A percentile compares a stretch with the other conserved stretches of the same genome.
These are phyloP conservation scores for Globisporangium uncinulatum DNA, from an alignment of 352 stramenopile genomes.

Conservation along the genomic window DNA sequence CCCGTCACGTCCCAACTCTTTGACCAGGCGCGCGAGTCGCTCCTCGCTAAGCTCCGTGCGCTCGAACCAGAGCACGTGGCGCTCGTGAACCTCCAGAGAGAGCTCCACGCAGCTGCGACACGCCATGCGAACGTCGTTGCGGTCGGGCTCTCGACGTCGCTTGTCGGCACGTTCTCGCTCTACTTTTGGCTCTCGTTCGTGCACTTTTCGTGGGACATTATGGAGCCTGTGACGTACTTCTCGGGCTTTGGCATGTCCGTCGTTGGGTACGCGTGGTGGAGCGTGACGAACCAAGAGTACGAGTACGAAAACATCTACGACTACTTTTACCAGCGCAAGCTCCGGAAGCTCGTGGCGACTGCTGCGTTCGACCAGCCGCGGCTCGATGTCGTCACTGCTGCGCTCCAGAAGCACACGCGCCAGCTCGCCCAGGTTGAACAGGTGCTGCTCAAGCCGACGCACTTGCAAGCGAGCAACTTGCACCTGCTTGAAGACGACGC, in stretches of 20 bases:
- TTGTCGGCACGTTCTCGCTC: constrained; percentile 72
- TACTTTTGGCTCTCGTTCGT: constrained; percentile 89
- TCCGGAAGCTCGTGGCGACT: constrained; percentile 47
- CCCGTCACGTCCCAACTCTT: constrained; percentile 68
- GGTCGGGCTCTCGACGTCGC: constrained; percentile 46
- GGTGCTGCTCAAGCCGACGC: constrained; percentile 61
- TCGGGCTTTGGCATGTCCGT: constrained; percentile 78
- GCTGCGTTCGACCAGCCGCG: constrained; percentile 53
- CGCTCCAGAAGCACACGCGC: constrained; percentile 27
- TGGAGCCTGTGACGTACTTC: constrained; percentile 89
- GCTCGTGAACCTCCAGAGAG: constrained; percentile 51
- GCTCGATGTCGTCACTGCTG: constrained; percentile 31
- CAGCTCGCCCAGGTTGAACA: constrained; percentile 46
- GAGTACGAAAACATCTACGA: constrained; percentile 87
- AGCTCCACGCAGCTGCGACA: constrained; percentile 54
- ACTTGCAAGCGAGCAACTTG: constrained; percentile 63
- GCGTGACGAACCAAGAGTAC: constrained; percentile 81
- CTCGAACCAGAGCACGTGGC: constrained; percentile 66
- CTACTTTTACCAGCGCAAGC: constrained; percentile 69
- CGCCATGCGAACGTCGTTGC: constrained; percentile 55
- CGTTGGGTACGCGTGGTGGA: constrained; percentile 81
- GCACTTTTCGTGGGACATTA: constrained; percentile 89
- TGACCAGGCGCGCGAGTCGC: constrained; percentile 44
- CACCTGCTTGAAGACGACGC: constrained; percentile 36
- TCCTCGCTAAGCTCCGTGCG: constrained; percentile 61